Conservation (phyloP, 345 rosid genomes). For the Hibiscus tridactylites region DNA sequence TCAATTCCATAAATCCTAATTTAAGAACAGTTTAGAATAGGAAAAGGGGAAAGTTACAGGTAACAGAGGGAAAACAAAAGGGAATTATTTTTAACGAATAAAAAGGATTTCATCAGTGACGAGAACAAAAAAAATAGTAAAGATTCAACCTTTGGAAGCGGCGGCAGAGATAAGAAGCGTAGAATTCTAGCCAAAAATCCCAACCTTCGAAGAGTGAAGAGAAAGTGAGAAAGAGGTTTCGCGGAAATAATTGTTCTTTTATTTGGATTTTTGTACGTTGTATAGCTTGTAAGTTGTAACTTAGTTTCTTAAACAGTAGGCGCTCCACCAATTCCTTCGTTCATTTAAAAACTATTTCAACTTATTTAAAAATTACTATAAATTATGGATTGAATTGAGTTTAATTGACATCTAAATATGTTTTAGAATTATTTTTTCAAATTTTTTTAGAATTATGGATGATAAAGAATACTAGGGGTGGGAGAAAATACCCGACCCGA, state of each 20-base stretch:
- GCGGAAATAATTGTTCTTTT: neutral
- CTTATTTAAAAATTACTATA: too few species aligned
- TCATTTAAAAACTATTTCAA: too few species aligned
- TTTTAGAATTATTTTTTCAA: too few species aligned
- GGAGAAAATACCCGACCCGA: too few species aligned
- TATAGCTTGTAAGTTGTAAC: too few species aligned
- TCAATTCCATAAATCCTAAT: neutral
- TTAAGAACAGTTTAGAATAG: neutral
- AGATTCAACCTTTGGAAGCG: neutral
- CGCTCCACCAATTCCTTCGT: too few species aligned
- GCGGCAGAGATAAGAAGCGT: neutral
- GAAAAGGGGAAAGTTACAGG: neutral
- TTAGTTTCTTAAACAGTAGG: too few species aligned
- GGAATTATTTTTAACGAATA: neutral
- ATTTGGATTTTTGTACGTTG: neutral
- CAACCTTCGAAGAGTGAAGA: neutral
- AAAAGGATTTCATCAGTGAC: neutral
- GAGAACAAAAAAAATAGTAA: neutral
- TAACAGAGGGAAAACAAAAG: neutral
- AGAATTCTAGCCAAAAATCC: neutral
- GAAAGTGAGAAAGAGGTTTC: neutral
- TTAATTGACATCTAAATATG: too few species aligned
- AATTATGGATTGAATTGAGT: too few species aligned
- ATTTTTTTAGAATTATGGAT: too few species aligned
- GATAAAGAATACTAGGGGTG: too few species aligned